Percentiles rank a stretch among this genome's conserved stretches.
Conservation (phyloP, 208 protist species). For the Lotmaria passim region DNA sequence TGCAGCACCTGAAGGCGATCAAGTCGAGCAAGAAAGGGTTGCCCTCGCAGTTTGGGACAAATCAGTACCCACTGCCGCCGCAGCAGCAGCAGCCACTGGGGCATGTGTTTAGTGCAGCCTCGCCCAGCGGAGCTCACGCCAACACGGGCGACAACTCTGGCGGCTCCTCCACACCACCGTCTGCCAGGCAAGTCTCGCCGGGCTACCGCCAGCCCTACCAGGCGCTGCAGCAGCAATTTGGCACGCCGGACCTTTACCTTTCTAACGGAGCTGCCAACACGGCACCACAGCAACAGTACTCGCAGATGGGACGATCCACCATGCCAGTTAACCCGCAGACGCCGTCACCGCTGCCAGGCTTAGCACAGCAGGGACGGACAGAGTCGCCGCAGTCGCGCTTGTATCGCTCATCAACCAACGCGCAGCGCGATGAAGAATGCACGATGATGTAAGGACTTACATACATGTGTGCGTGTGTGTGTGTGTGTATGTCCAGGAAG, state of each 20-base stretch:
- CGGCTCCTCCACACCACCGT: background rate
- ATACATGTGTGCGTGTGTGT: background rate
- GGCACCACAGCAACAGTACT: conserved; percentile 17
- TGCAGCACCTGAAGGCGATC: conserved; percentile 32
- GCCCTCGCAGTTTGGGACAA: conserved; percentile 1
- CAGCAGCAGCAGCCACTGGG: conserved; percentile 5
- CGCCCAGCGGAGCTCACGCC: too few species aligned
- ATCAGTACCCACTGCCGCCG: too few species aligned
- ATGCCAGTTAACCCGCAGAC: background rate
- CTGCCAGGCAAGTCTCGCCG: background rate
- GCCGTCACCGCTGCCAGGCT: background rate
- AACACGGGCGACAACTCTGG: conserved; percentile 1
- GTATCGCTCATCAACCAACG: conserved; percentile 6
- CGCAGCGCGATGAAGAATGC: conserved; percentile 21
- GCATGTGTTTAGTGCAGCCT: too few species aligned
- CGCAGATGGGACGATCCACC: conserved; percentile 6
- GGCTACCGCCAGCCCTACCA: background rate
- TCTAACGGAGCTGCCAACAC: background rate
- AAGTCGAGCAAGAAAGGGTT: too few species aligned
- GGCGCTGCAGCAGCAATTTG: background rate
- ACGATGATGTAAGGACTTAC: conserved; percentile 11
- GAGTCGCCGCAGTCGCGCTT: background rate
- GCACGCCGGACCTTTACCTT: background rate
- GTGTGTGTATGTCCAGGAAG: too few species aligned
- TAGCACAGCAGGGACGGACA: background rate